Evolutionary conservation across 495 filamentous ascomycete species (phyloP), one percentile per base, ranked within the genome.

Genomic region (Melanomma pulvis-pyrius): DNA sequence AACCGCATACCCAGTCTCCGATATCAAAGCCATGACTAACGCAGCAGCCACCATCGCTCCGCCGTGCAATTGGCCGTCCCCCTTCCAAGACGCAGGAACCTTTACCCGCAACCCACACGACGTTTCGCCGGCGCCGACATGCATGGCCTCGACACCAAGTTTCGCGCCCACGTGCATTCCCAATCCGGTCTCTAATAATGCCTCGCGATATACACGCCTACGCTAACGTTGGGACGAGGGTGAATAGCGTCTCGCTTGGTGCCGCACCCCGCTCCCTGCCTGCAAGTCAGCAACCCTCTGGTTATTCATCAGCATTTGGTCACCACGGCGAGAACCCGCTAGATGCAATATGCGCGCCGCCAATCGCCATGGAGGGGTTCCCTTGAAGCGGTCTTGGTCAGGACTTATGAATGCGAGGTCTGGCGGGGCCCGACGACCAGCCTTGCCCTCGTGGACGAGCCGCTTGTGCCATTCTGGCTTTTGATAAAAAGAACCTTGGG

Each of bases 251-350:
- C 50, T 55, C 61, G 61, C 50, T 56, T 39, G n/a, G 2, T 3
- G 12, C 21, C 28, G 8, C 29, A 17, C 28, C 32, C 32, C 30
- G 56, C 41, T 6, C 17, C 11, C 12, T 8, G 6, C 21, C 53
- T 49, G 51, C 52, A 59, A 30, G 51, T 57, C 50, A 56, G 61
- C 61, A 36, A 12, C 21, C 1, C 13, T 39, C 1, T 15, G 17
- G 26, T 63, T 63, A 63, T 64, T 65, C 54, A 51, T 65, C 62
- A 65, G 53, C 62, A 39, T 32, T 65, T 57, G 25, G 62, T 65
- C 62, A 65, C 52, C 62, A 2, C 53, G n/a, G 17, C n/a, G 9
- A 44, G 39, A n/a, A n/a, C 39, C 39, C 30, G 8, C 39, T n/a
- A 17, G 39, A 44, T 44, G 9, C 39, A 44, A 44, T 44, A 44